Evolutionary conservation across 768 basidiomycete species (phyloP), one percentile per base, ranked within the genome.

Genomic region (Amanita rimosa): DNA sequence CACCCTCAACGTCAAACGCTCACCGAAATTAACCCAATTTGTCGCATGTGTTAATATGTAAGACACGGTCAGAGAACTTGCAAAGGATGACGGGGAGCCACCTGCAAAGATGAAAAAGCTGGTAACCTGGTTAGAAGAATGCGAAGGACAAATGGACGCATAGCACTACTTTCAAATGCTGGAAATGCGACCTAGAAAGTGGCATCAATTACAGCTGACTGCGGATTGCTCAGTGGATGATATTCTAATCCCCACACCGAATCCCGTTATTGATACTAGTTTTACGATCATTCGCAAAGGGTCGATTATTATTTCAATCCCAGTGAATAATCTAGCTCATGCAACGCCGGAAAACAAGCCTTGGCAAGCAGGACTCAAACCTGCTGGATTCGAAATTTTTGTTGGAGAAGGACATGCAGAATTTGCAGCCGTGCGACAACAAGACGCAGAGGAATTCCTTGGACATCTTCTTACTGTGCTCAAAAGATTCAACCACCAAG

Each of bases 371-470:
- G 96, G 96, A 0, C 62, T 99, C 35, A 76, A 77, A 38, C 96
- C 95, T 0, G 70, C 71, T 1, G 79, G 78, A 53, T 91, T 98
- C 71, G 98, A 97, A 64, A 68, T 80, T 4, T 75, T 98, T 7
- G 78, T 98, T 31, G 95, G 95, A 2, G 87, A 85, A 55, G 92
- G 90, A 1, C 96, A 98, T 58, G 78, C 78, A 27, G 96, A 97
- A 65, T 98, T 98, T 58, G 72, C 86, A 29, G 97, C 94, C 41
- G 97, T 97, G 94, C 75, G 79, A 46, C 95, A 99, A 64, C 96
- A 98, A 61, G 96, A 99, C 58, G 81, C 93, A 4, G 92, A 95
- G 59, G 95, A 98, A 65, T 98, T 97, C 67, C 74, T 99, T 47
- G 74, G 78, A 31, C 79, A 95, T 64, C 67, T 98, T 1, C 57